A percentile compares a stretch with the other conserved stretches of the same genome.
phyloP scores from a whole-genome alignment of 257 asterid species.

The Rauvolfia tetraphylla region DNA sequence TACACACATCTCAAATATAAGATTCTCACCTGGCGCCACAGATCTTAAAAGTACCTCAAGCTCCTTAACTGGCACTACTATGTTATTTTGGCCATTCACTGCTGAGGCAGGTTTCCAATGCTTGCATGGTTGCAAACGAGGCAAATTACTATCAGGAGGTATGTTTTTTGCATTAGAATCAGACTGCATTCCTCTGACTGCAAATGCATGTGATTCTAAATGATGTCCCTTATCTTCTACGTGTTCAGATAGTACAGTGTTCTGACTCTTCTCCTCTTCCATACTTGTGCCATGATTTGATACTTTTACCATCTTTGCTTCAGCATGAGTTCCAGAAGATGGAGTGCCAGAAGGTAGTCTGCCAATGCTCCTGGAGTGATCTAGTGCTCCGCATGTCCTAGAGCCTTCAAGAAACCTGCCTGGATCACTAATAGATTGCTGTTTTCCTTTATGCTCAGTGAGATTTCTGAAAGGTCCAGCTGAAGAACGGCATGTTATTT shows the following conservation, averaged over 20 bases:
- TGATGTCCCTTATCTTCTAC: conserved; percentile 53
- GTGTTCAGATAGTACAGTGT: conserved; percentile 42
- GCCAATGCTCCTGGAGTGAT: conserved; percentile 38
- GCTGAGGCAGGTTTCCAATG: conserved; percentile 79
- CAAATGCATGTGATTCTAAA: conserved; percentile 53
- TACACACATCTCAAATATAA: not conserved
- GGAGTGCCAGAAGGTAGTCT: conserved; percentile 26
- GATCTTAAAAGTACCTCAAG: conserved; percentile 37
- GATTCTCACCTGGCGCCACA: conserved; percentile 36
- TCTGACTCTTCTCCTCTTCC: conserved; percentile 56
- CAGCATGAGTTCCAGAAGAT: conserved; percentile 26
- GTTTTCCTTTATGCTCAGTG: no score
- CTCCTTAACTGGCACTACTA: conserved; percentile 42
- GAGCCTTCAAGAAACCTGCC: conserved; percentile 44
- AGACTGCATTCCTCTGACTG: conserved; percentile 40
- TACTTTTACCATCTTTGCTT: conserved; percentile 40
- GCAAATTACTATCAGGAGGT: conserved; percentile 40
- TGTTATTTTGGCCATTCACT: conserved; percentile 47
- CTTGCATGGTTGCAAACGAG: conserved; percentile 48
- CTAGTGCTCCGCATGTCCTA: conserved; percentile 51
- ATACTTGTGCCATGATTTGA: conserved; percentile 44
- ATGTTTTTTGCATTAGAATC: conserved; percentile 44
- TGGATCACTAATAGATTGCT: conserved; percentile 54
- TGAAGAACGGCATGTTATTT: no score
- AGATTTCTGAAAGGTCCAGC: no score